Base-by-base conservation (phyloP, 345 rosid species). In the Sisymbrium irio region DNA sequence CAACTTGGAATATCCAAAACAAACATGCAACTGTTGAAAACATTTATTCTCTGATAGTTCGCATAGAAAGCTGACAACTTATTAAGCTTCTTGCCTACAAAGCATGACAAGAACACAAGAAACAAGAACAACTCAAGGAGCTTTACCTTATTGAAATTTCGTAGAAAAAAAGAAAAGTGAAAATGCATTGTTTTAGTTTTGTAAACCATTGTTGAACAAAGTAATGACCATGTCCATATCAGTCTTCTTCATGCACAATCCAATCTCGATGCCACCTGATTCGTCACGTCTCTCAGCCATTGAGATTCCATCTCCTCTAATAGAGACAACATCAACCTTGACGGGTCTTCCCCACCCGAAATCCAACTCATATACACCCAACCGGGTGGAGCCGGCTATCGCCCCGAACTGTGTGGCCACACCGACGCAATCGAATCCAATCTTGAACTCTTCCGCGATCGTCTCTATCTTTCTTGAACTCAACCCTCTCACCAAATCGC, bases 331-430 rank as follows among this genome's bases (percentile, higher is more conserved):
- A 49, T 58, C 77, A 18, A 40, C 56, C 37, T 53, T 57, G 54
- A 63, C 47, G 20, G 80, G 80, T 51, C 7, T 57, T 17, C 80
- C 67, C 66, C 79, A 76, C 62, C 75, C 79, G 30, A 67, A 76
- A 62, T 76, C 79, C 39, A 62, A 0, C 54, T 55, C 73, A 64
- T 77, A 77, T 4, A 77, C 22, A 37, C 63, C 64, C 18, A 77
- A 41, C 51, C 73, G 81, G 40, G 42, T 22, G 32, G 77, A 77
- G 50, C 81, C 81, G 20, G 81, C 73, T 22, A 77, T 30, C 2
- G 61, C 1, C 17, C 59, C 77, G 2, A 30, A 22, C 33, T 65
- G 69, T 37, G 79, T 45, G n/a, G 28, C 20, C 49, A 0, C n/a
- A 1, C 35, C 9, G 4, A 7, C 0, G 3, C 5, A 9, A 5